phyloP scores from a whole-genome alignment of 306 rosid genomes.

The Vigna angularis region DNA sequence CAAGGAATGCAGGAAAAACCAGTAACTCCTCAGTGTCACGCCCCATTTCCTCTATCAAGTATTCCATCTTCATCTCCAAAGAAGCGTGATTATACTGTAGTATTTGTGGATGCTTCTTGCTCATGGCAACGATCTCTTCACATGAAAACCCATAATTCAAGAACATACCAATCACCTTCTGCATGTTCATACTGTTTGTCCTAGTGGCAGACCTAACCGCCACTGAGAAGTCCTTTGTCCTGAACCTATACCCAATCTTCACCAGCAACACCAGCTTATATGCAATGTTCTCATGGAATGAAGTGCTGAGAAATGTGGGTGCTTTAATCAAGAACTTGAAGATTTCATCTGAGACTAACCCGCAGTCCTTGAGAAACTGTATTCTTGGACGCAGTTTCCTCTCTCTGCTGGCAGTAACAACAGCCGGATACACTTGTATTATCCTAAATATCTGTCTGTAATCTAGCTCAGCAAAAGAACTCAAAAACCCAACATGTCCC shows the following conservation, averaged over 20 bases:
- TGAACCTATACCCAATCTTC: slow-evolving; percentile 72
- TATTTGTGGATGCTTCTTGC: slow-evolving; percentile 81
- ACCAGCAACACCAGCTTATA: slow-evolving; percentile 67
- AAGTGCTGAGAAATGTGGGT: slow-evolving; percentile 69
- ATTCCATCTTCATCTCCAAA: slow-evolving; percentile 75
- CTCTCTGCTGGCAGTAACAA: slow-evolving; percentile 72
- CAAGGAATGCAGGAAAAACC: slow-evolving; percentile 81
- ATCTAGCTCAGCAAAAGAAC: slow-evolving; percentile 65
- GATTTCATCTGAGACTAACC: slow-evolving; percentile 62
- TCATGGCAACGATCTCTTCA: slow-evolving; percentile 71
- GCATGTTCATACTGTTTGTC: slow-evolving; percentile 75
- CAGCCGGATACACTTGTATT: slow-evolving; percentile 60
- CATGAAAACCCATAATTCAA: slow-evolving; percentile 68
- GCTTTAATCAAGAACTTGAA: slow-evolving; percentile 77
- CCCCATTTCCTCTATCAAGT: slow-evolving; percentile 74
- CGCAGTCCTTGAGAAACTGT: slow-evolving; percentile 80
- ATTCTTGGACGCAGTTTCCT: slow-evolving; percentile 79
- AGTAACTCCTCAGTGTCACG: slow-evolving; percentile 72
- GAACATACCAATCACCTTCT: slow-evolving; percentile 63
- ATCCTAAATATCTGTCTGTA: slow-evolving; percentile 68
- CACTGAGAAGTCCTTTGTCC: slow-evolving; percentile 69
- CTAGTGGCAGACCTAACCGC: slow-evolving; percentile 71
- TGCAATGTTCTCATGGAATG: slow-evolving; percentile 65
- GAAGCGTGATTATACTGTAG: slow-evolving; percentile 68
- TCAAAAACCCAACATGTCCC: slow-evolving; percentile 63